Evolutionary conservation across 208 protist species (phyloP).

Genomic region (Trypanosoma lewisi): DNA sequence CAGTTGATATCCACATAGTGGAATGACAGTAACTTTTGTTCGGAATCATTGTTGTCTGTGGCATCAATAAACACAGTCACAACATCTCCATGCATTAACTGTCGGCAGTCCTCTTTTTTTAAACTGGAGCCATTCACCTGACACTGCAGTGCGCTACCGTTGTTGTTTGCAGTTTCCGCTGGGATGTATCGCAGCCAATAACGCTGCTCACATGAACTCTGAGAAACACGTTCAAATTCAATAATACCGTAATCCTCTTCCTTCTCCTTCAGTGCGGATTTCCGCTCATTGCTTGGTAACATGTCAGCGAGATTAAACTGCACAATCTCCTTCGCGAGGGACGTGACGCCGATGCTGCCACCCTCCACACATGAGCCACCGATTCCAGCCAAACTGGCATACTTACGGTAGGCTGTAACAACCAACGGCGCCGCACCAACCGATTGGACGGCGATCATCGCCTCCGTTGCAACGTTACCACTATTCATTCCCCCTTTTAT

Average conservation of each 20-base stretch:
- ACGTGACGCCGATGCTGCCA: slow-evolving; percentile 46
- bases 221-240: slow-evolving; percentile 55
- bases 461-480: slow-evolving; percentile 19
- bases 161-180: slow-evolving; percentile 5
- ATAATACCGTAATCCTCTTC: slow-evolving; percentile 30
- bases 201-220: slow-evolving; percentile 51
- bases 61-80: slow-evolving; percentile 54
- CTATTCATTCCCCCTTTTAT: neutral
- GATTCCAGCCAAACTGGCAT: slow-evolving; percentile 53
- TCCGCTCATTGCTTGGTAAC: no score
- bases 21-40: slow-evolving; percentile 54
- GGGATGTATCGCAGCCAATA: slow-evolving; percentile 56
- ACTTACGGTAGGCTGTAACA: slow-evolving; percentile 47
- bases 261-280: no score
- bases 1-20: slow-evolving; percentile 76
- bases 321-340: slow-evolving; percentile 36
- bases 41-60: slow-evolving; percentile 5
- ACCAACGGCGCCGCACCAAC: slow-evolving; percentile 42
- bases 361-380: slow-evolving; percentile 57
- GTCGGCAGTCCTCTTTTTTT: slow-evolving; percentile 32
- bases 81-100: slow-evolving; percentile 68
- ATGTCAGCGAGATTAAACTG: slow-evolving; percentile 33
- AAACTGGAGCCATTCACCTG: slow-evolving; percentile 63
- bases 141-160: slow-evolving; percentile 37
- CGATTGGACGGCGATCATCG: slow-evolving; percentile 31